phyloP scores from a whole-genome alignment of 768 basidiomycete genomes.

The Galerina sulciceps region DNA sequence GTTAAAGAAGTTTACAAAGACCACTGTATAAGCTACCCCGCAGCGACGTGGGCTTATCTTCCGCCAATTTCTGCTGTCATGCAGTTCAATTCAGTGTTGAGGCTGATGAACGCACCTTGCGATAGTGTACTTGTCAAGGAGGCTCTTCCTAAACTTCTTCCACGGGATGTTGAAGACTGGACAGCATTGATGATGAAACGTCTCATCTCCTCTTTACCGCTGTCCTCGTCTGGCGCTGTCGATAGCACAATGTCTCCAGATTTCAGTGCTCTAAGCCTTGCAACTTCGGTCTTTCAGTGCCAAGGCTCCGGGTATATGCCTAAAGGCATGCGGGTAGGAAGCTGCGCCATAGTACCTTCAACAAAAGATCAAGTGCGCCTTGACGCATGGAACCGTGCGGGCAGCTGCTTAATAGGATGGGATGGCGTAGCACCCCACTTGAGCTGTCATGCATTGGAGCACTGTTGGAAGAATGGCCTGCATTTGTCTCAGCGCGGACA shows the following conservation, averaged over 20 bases:
- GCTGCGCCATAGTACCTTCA: no score
- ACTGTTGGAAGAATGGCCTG: slow-evolving; percentile 17
- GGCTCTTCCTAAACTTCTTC: background rate
- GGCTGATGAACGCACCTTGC: background rate
- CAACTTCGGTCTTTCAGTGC: slow-evolving; percentile 25
- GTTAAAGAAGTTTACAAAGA: background rate
- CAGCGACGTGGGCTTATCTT: background rate
- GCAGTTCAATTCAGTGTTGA: background rate
- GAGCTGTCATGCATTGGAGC: slow-evolving; percentile 18
- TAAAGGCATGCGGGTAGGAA: no score
- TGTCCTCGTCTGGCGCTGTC: background rate
- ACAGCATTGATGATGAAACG: slow-evolving; percentile 14
- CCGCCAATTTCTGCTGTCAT: background rate
- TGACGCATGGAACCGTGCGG: slow-evolving; percentile 6
- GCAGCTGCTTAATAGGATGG: slow-evolving; percentile 26
- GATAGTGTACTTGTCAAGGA: background rate
- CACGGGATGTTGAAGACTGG: slow-evolving; percentile 19
- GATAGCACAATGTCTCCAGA: background rate
- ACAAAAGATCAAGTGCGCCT: no score
- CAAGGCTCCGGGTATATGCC: slow-evolving; percentile 13
- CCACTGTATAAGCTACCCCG: background rate
- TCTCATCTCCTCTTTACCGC: slow-evolving; percentile 15
- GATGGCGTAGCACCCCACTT: slow-evolving; percentile 24
- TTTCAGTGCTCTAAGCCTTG: slow-evolving; percentile 12
- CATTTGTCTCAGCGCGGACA: slow-evolving; percentile 22